These are phyloP conservation scores for Neolentinus lepideus DNA, from an alignment of 1,284 basidiomycete genomes.

Conservation along the genomic window DNA sequence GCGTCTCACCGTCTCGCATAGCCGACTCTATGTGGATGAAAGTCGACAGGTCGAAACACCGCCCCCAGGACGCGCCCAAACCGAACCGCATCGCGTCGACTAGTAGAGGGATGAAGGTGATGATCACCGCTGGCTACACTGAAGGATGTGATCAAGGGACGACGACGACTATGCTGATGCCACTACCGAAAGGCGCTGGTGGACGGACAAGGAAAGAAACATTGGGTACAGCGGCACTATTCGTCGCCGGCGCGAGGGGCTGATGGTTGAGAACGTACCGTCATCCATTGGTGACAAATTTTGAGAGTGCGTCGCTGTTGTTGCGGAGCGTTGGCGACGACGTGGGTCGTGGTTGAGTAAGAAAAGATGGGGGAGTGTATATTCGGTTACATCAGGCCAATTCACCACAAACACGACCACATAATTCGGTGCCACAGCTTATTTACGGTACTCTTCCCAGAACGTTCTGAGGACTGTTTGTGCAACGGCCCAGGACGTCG, in stretches of 20 bases:
- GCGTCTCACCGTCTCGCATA: neutral
- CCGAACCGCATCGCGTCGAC: neutral
- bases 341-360: neutral
- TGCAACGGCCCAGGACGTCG: no score
- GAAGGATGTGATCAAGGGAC: neutral
- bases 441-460: no score
- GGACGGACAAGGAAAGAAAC: neutral
- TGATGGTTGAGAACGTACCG: conserved; percentile 1
- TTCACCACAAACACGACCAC: neutral
- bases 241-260: neutral
- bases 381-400: neutral
- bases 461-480: no score
- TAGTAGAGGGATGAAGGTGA: neutral
- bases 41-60: neutral
- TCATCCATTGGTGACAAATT: conserved; percentile 1
- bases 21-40: neutral
- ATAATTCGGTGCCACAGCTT: neutral
- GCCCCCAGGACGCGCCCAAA: neutral
- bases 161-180: neutral
- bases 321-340: neutral
- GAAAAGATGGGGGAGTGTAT: neutral
- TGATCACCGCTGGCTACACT: neutral
- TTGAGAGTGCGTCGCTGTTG: neutral
- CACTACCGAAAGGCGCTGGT: neutral
- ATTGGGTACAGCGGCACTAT: neutral